Evolutionary conservation across 139 green algal genomes (phyloP).

Genomic region (Limnomonas spitsbergensis): DNA sequence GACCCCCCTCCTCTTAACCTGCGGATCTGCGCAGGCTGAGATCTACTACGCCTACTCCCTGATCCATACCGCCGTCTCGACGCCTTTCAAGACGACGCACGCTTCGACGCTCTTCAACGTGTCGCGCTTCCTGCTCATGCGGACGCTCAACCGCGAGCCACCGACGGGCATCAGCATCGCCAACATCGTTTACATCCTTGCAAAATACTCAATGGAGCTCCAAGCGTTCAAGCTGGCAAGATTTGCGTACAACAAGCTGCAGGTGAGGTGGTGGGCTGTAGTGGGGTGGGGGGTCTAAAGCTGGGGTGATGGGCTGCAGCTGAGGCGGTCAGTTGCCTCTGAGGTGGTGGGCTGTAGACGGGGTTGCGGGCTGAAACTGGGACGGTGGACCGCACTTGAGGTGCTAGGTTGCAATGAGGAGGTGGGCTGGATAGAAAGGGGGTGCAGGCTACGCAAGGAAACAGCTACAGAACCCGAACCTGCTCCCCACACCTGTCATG

Average conservation of each 20-base stretch:
- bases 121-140: constrained; percentile 66
- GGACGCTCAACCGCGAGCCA: constrained; percentile 30
- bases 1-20: constrained; percentile 31
- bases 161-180: constrained; percentile 44
- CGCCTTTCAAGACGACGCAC: constrained; percentile 37
- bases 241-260: constrained; percentile 72
- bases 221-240: constrained; percentile 77
- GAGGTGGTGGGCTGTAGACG: too few species aligned
- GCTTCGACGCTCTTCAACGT: constrained; percentile 66
- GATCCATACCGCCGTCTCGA: constrained; percentile 37
- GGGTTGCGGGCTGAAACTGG: too few species aligned
- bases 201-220: constrained; percentile 52
- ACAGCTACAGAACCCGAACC: too few species aligned
- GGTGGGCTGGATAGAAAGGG: too few species aligned
- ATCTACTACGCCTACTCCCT: constrained; percentile 76
- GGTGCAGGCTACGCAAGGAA: too few species aligned
- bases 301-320: too few species aligned
- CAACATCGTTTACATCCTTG: constrained; percentile 58
- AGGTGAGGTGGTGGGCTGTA: constrained; percentile 28
- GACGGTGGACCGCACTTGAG: too few species aligned
- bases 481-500: too few species aligned
- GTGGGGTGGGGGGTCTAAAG: too few species aligned
- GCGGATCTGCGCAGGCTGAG: constrained; percentile 31
- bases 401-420: too few species aligned
- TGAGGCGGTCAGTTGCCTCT: too few species aligned